These are phyloP conservation scores for Exophiala sp. DNA, from an alignment of 2,329 filamentous ascomycete species.

Conservation along the genomic window DNA sequence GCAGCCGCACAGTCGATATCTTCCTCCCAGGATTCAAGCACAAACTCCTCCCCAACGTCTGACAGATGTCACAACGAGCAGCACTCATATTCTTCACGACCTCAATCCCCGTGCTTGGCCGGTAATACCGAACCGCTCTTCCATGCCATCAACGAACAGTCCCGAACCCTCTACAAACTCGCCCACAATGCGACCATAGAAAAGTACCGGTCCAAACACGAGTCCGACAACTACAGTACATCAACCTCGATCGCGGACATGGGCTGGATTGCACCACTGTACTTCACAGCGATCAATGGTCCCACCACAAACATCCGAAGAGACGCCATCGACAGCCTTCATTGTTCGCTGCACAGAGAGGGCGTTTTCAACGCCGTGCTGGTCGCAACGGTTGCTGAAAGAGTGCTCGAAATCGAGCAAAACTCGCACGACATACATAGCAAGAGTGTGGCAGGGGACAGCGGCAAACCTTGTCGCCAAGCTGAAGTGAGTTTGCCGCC, in stretches of 20 bases:
- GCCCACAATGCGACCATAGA: neutral
- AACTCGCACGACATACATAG: neutral
- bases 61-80: no score
- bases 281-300: constrained; percentile 34
- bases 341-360: constrained; percentile 24
- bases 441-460: neutral
- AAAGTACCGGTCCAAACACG: neutral
- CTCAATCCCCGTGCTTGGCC: no score
- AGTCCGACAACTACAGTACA: neutral
- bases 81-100: no score
- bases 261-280: constrained; percentile 34
- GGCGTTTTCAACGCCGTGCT: constrained; percentile 28
- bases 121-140: no score
- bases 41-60: no score
- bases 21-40: no score
- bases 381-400: constrained; percentile 16
- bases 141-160: no score
- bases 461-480: neutral
- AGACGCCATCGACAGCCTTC: constrained; percentile 26
- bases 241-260: constrained; percentile 26
- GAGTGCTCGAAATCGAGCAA: constrained; percentile 21
- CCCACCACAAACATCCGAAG: constrained; percentile 30
- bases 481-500: neutral
- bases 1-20: no score
- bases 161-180: neutral